Evolutionary conservation across 2,329 filamentous ascomycete species (phyloP), one percentile per base, ranked within the genome.

Genomic region (Fusarium cyanostomum): DNA sequence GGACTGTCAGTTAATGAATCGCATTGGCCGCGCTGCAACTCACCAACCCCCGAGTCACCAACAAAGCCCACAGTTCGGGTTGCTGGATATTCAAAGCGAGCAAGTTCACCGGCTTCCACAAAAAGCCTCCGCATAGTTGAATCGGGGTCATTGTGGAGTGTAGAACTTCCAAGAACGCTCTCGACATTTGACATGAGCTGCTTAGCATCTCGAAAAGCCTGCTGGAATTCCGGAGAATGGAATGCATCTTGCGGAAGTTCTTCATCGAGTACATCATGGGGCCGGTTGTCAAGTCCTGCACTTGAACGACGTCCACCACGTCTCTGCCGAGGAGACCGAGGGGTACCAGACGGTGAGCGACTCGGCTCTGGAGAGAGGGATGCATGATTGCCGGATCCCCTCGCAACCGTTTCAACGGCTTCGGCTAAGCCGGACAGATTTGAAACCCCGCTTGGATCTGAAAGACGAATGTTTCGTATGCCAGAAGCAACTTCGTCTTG

Each of bases 11-110:
- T 7, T 24, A 6, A 6, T 4, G 7, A 26, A 7, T n/a, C n/a
- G n/a, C n/a, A 1, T n/a, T 6, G 12, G 12, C 30, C 7, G 0
- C 12, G 4, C 4, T 2, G 16, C 10, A 13, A 56, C 75, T 63
- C 63, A 79, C 79, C 79, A 30, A 77, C 79, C 4, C 81, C 81
- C 11, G 81, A 81, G 57, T 82, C 81, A 0, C 81, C 81, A 0
- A 83, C 79, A 34, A 83, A 77, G 0, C 79, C 81, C 1, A 84
- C 79, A 4, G 68, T 79, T 13, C 79, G 72, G 3, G 73, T 77
- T 0, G 77, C 71, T 0, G 77, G 77, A 24, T 74, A 76, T 15
- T 76, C 63, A 41, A 81, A 83, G 0, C 31, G 26, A 2, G 75
- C 72, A 18, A 84, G 57, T 0, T 66, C 53, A 1, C 53, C 24